Conservation (phyloP, 768 basidiomycete genomes). For the Hysterangium stoloniferum region DNA sequence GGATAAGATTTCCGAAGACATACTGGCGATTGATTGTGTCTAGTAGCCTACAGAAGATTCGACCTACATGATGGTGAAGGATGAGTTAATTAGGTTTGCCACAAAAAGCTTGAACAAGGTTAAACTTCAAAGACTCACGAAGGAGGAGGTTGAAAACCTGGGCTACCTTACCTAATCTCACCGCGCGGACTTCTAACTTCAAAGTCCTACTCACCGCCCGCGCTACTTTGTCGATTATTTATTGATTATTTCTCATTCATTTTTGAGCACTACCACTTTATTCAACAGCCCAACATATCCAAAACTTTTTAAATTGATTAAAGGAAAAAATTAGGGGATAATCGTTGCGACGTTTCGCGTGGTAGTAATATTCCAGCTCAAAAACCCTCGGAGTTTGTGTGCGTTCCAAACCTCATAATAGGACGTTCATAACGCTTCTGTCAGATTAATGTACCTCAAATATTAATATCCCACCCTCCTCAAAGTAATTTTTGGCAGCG, state of each 20-base stretch:
- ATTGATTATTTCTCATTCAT: neutral
- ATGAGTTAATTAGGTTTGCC: slow-evolving; percentile 7
- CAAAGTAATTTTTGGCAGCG: too few species aligned
- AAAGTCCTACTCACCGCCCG: slow-evolving; percentile 3
- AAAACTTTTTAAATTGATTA: too few species aligned
- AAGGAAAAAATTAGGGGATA: too few species aligned
- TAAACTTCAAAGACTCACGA: slow-evolving; percentile 11
- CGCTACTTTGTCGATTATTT: neutral
- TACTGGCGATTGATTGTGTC: neutral
- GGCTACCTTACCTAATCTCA: slow-evolving; percentile 7
- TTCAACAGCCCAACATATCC: too few species aligned
- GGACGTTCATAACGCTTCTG: too few species aligned
- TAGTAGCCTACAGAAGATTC: neutral
- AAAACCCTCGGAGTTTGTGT: too few species aligned
- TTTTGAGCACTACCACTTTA: too few species aligned
- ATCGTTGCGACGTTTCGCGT: too few species aligned
- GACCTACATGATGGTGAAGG: slow-evolving; percentile 5
- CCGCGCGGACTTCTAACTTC: slow-evolving; percentile 4
- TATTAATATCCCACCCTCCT: too few species aligned
- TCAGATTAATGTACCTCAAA: too few species aligned
- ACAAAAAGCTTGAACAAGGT: slow-evolving; percentile 10
- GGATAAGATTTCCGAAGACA: neutral
- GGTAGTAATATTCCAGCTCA: too few species aligned
- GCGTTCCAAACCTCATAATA: too few species aligned
- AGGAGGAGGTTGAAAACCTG: slow-evolving; percentile 13